Percentiles rank a stretch among this genome's conserved stretches.
These are phyloP conservation scores for Penicillium paxilli DNA, from an alignment of 495 filamentous ascomycete genomes.

Conservation along the genomic window DNA sequence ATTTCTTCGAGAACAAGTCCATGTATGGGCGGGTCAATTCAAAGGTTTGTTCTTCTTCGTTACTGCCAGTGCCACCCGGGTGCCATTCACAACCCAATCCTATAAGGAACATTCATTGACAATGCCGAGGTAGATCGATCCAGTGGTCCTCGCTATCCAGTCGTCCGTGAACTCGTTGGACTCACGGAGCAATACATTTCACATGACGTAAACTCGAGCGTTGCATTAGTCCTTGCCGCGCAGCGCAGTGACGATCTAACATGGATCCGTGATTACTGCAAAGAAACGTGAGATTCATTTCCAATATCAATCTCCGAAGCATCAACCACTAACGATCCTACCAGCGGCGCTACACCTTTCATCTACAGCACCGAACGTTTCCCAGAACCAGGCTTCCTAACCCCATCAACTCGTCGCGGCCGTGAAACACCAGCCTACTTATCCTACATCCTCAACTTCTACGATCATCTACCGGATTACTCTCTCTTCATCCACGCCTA, in stretches of 20 bases:
- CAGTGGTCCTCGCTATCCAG: background rate
- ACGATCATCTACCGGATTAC: slow-evolving; percentile 37
- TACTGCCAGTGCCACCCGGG: too few species aligned
- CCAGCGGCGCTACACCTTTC: slow-evolving; percentile 31
- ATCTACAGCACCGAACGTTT: slow-evolving; percentile 35
- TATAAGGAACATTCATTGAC: too few species aligned
- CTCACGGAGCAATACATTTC: slow-evolving; percentile 9
- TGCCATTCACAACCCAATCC: too few species aligned
- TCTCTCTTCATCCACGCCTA: slow-evolving; percentile 43
- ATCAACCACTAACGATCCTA: too few species aligned
- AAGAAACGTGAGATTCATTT: slow-evolving; percentile 9
- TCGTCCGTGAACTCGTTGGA: slow-evolving; percentile 1
- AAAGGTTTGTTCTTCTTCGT: background rate
- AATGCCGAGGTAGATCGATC: background rate
- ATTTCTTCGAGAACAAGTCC: too few species aligned
- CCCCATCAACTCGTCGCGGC: slow-evolving; percentile 33
- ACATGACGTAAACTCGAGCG: slow-evolving; percentile 6
- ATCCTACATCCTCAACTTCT: slow-evolving; percentile 40
- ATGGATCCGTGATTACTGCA: slow-evolving; percentile 16
- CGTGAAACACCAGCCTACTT: slow-evolving; percentile 44
- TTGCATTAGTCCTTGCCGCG: slow-evolving; percentile 15
- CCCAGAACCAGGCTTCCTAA: slow-evolving; percentile 31
- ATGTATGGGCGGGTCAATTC: background rate
- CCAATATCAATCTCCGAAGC: too few species aligned
- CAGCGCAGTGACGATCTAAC: slow-evolving; percentile 11